Percentiles rank a stretch among this genome's conserved stretches.
Conservation (phyloP, 495 filamentous ascomycete genomes). For the Oleoguttula mirabilis region DNA sequence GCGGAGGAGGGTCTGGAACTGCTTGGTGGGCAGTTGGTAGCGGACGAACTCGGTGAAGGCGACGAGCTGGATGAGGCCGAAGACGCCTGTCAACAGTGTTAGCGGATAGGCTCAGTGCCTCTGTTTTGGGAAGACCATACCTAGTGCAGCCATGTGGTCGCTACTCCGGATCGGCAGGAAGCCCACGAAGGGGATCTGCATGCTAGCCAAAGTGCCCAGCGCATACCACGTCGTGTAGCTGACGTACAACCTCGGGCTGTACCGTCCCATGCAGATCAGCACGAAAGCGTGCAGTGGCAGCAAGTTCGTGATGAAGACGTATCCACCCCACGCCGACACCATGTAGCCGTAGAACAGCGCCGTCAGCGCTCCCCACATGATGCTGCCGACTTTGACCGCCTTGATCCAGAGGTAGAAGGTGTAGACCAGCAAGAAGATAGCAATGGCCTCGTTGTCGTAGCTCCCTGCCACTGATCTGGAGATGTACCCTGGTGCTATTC, state of each 20-base stretch:
- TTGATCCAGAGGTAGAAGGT: slow-evolving; percentile 99
- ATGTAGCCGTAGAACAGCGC: slow-evolving; percentile 99
- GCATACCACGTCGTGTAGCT: slow-evolving; percentile 98
- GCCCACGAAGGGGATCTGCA: slow-evolving; percentile 99
- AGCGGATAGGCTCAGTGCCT: slow-evolving; percentile 17
- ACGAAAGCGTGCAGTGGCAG: slow-evolving; percentile 94
- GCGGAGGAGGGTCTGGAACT: slow-evolving; percentile 79
- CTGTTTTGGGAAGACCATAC: slow-evolving; percentile 33
- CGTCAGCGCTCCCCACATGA: slow-evolving; percentile 88
- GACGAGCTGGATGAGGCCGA: slow-evolving; percentile 88
- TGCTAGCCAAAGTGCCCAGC: slow-evolving; percentile 88
- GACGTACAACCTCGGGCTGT: slow-evolving; percentile 86
- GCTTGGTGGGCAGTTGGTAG: slow-evolving; percentile 72
- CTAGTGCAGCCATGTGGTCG: slow-evolving; percentile 96
- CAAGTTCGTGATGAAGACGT: slow-evolving; percentile 98
- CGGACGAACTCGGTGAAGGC: slow-evolving; percentile 88
- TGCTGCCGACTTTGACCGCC: slow-evolving; percentile 86
- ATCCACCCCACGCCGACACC: slow-evolving; percentile 99
- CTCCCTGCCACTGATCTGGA: slow-evolving; percentile 94
- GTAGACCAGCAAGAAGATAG: slow-evolving; percentile 95
- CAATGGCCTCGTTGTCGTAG: slow-evolving; percentile 99
- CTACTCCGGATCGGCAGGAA: slow-evolving; percentile 93
- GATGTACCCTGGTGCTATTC: slow-evolving; percentile 94
- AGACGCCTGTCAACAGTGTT: slow-evolving; percentile 55
- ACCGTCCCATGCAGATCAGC: slow-evolving; percentile 91